These are phyloP conservation scores for Clausena lansium DNA, from an alignment of 345 rosid genomes.

Conservation along the genomic window DNA sequence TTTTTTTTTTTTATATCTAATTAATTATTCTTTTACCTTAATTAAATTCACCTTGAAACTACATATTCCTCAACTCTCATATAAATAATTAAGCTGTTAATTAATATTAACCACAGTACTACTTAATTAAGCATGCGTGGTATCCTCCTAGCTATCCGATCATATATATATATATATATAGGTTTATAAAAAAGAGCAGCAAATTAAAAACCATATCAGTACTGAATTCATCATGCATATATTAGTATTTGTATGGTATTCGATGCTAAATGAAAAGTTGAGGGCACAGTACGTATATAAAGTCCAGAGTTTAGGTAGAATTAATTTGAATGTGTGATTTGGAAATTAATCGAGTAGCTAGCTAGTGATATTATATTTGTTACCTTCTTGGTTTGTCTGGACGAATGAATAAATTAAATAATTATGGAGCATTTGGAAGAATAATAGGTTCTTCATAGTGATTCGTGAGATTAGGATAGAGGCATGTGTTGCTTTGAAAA, in stretches of 20 bases:
- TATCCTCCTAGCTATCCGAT: no score
- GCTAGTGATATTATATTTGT: not conserved
- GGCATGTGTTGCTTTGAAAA: constrained; percentile 51
- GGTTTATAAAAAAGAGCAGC: no score
- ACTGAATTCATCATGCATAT: no score
- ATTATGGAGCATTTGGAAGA: constrained; percentile 33
- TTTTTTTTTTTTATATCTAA: not conserved
- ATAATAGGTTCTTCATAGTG: constrained; percentile 55
- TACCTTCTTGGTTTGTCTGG: constrained; percentile 15
- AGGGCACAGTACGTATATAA: not conserved
- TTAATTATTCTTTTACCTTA: not conserved
- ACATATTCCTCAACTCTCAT: no score
- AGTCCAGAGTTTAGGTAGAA: constrained; percentile 1
- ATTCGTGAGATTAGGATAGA: constrained; percentile 42
- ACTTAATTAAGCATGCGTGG: no score
- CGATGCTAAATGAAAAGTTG: not conserved
- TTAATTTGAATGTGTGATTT: constrained; percentile 8
- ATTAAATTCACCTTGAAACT: no score
- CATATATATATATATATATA: no score
- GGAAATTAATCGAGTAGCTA: not conserved
- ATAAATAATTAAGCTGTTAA: no score
- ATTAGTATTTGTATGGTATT: no score
- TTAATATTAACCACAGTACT: no score
- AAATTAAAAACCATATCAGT: no score
- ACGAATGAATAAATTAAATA: constrained; percentile 5